Evolutionary conservation across 1,284 basidiomycete genomes (phyloP).

Genomic region (Leccinum angustisporum): DNA sequence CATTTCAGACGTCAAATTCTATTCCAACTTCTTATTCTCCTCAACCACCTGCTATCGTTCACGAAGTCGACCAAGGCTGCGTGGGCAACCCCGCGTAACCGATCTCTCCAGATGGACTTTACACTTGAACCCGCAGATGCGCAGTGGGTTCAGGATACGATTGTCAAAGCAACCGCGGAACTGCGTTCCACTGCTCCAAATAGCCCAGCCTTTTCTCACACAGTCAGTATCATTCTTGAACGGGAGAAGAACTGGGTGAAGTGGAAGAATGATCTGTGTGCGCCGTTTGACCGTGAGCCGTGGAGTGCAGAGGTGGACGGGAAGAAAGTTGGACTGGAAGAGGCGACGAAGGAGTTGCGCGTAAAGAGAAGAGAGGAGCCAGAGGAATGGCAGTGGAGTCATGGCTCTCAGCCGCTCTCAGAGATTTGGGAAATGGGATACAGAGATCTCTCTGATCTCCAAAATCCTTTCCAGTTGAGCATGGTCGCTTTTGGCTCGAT

Average conservation of each 20-base stretch:
- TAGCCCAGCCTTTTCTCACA: constrained; percentile 73
- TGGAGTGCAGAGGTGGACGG: constrained; percentile 51
- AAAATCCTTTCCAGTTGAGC: constrained; percentile 65
- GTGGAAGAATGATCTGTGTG: constrained; percentile 80
- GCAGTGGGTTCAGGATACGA: constrained; percentile 74
- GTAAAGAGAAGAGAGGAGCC: constrained; percentile 54
- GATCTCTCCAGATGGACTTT: constrained; percentile 79
- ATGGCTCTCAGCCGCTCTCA: constrained; percentile 66
- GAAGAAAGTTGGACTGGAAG: constrained; percentile 55
- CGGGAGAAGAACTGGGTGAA: constrained; percentile 84
- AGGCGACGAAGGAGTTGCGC: constrained; percentile 54
- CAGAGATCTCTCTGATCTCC: constrained; percentile 56
- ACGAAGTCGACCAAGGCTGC: constrained; percentile 65
- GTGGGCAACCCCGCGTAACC: constrained; percentile 63
- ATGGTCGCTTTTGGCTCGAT: constrained; percentile 1
- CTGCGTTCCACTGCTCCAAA: constrained; percentile 71
- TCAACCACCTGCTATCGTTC: constrained; percentile 78
- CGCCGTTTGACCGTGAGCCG: constrained; percentile 71
- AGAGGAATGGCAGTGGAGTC: constrained; percentile 57
- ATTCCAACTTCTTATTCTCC: constrained; percentile 81
- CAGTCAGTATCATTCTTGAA: constrained; percentile 66
- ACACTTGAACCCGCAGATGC: constrained; percentile 63
- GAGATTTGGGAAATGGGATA: constrained; percentile 83
- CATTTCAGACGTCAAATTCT: constrained; percentile 91
- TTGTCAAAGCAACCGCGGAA: constrained; percentile 65